A percentile compares a stretch with the other conserved stretches of the same genome.
Conservation (phyloP, 2,329 filamentous ascomycete species). For the Coleophoma eucalyptorum region DNA sequence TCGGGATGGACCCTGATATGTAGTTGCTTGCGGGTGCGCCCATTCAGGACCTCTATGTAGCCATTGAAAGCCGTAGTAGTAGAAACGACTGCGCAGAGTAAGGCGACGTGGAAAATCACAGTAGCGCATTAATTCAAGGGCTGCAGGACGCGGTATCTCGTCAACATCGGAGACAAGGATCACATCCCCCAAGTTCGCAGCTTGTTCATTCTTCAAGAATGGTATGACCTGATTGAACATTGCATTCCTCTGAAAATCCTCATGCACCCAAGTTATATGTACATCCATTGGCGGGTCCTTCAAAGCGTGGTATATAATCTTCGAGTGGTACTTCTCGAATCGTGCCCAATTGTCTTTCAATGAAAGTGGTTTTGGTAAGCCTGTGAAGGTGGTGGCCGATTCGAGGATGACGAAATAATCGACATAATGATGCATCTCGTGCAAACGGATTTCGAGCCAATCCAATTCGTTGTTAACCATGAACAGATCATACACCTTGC, state of each 20-base stretch:
- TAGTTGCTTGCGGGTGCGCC: conserved; percentile 41
- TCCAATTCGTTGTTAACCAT: conserved; percentile 62
- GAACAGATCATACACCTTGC: conserved; percentile 58
- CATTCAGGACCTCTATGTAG: conserved; percentile 30
- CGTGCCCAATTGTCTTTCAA: conserved; percentile 47
- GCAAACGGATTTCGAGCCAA: conserved; percentile 61
- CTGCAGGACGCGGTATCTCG: conserved; percentile 36
- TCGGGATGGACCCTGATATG: conserved; percentile 28
- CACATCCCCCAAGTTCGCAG: conserved; percentile 33
- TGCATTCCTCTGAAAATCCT: conserved; percentile 50
- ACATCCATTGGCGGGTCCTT: conserved; percentile 37
- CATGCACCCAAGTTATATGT: conserved; percentile 42
- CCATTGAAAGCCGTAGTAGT: conserved; percentile 37
- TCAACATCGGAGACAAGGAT: conserved; percentile 42
- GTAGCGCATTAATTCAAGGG: conserved; percentile 29
- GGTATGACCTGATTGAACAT: conserved; percentile 50
- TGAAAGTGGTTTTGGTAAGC: conserved; percentile 47
- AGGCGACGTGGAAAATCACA: conserved; percentile 30
- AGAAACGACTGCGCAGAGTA: conserved; percentile 30
- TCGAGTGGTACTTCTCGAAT: conserved; percentile 49
- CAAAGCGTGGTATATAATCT: conserved; percentile 58
- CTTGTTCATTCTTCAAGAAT: conserved; percentile 27
- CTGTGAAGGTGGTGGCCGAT: conserved; percentile 53
- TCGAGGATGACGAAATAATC: conserved; percentile 66
- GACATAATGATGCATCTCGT: conserved; percentile 52